phyloP scores from a whole-genome alignment of 1,284 basidiomycete species.

The Fereydounia khargensis region DNA sequence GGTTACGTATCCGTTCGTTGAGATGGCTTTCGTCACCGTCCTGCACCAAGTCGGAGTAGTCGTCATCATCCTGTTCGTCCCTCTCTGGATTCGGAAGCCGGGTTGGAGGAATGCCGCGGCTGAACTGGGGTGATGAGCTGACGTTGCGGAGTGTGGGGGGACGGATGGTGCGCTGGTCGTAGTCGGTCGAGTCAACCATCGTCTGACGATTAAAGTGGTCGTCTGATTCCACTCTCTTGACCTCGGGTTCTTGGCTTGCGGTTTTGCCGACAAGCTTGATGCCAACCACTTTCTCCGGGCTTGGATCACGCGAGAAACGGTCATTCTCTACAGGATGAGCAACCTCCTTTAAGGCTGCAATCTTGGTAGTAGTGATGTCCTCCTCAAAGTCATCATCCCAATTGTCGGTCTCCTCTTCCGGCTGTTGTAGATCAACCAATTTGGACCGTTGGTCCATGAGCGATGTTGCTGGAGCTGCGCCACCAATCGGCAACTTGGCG shows the following conservation, averaged over 20 bases:
- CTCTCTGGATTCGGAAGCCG: background rate
- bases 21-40: constrained; percentile 38
- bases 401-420: constrained; percentile 71
- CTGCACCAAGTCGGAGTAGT: constrained; percentile 59
- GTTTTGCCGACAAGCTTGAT: too few species aligned
- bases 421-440: constrained; percentile 62
- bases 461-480: constrained; percentile 33
- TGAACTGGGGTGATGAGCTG: constrained; percentile 19
- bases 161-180: constrained; percentile 60
- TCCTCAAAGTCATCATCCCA: constrained; percentile 98
- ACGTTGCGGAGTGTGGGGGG: constrained; percentile 22
- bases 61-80: constrained; percentile 60
- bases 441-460: constrained; percentile 38
- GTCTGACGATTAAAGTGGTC: constrained; percentile 2
- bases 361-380: constrained; percentile 79
- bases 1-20: constrained; percentile 30
- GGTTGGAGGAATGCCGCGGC: too few species aligned
- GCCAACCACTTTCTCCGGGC: too few species aligned
- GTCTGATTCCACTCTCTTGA: too few species aligned
- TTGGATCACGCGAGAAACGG: too few species aligned
- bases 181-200: constrained; percentile 33
- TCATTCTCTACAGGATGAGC: too few species aligned
- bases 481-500: constrained; percentile 15
- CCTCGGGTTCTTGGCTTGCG: too few species aligned
- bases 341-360: constrained; percentile 65